Evolutionary conservation across 495 filamentous ascomycete species (phyloP), one percentile per base, ranked within the genome.

Genomic region (Penicillium bialowiezense): DNA sequence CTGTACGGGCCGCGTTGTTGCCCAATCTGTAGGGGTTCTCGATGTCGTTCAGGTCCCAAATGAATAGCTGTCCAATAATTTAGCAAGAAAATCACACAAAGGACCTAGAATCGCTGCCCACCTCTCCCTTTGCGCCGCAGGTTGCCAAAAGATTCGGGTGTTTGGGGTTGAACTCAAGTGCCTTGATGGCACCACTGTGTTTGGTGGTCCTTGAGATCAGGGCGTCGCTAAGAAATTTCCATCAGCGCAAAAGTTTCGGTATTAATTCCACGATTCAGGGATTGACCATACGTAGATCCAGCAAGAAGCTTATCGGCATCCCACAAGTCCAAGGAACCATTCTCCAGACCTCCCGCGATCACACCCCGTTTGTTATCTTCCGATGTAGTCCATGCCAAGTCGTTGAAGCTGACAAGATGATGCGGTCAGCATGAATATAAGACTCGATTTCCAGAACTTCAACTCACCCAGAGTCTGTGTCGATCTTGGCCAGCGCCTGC

Each of bases 121-220:
- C 76, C 67, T 99, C 93, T 60, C 95, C 93, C 69, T 97, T 96
- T 41, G 89, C 83, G 42, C 93, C 93, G 50, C 87, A 90, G 13
- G 91, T 96, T 42, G 92, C 93, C 50, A 99, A 78, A 40, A 99
- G 83, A 57, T 96, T 90, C 13, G 90, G 86, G 59, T 88, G 83
- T 67, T 88, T 82, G n/a, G 91, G 90, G 73, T 99, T 99, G 78
- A 97, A 99, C 69, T 99, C 91, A 20, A 99, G 79, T 7, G 92
- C 83, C 73, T 96, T 97, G 69, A 97, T 91, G 23, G 95, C 83
- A 14, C 92, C 93, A 31, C 80, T 87, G 64, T 99, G 93, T 68
- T 96, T 96, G 35, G 85, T 85, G n/a, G 89, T 90, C 64, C 88
- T 82, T 51, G 91, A 90, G 59, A 97, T 82, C 59, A 90, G 72